Conservation (phyloP, 176 grass and related monocot species). For the Phoenix dactylifera region DNA sequence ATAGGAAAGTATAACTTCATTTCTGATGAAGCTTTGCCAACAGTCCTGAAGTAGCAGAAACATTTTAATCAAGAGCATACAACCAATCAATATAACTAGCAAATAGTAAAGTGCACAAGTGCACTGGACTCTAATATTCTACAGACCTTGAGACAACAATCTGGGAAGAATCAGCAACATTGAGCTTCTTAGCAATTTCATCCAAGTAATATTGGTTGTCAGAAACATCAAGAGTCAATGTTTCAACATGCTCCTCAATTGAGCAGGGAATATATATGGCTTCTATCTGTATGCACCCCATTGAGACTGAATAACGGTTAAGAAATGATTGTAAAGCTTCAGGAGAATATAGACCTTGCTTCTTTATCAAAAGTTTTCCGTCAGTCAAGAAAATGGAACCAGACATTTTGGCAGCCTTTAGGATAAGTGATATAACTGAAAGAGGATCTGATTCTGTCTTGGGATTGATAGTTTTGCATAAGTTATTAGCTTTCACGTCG, state of each 20-base stretch:
- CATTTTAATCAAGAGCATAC: conserved; percentile 15
- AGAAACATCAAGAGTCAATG: conserved; percentile 37
- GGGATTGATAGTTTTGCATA: conserved; percentile 63
- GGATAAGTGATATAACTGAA: conserved; percentile 54
- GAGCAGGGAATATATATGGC: conserved; percentile 45
- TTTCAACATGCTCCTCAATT: conserved; percentile 45
- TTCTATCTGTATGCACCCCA: conserved; percentile 36
- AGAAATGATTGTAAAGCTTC: conserved; percentile 42
- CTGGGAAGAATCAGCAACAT: conserved; percentile 48
- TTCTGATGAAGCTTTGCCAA: conserved; percentile 89
- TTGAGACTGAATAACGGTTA: conserved; percentile 24
- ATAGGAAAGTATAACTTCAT: conserved; percentile 75
- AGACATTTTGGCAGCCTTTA: conserved; percentile 54
- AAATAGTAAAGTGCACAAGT: not conserved
- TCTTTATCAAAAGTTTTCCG: conserved; percentile 55
- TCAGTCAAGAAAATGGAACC: conserved; percentile 34
- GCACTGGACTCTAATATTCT: not conserved
- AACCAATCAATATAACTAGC: not conserved
- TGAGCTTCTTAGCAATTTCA: conserved; percentile 56
- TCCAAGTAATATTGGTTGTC: conserved; percentile 68
- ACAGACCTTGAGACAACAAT: conserved; percentile 69
- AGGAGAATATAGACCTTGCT: conserved; percentile 31
- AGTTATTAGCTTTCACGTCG: conserved; percentile 61
- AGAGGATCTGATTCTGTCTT: conserved; percentile 60
- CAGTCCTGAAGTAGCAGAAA: conserved; percentile 51